Base-by-base conservation (phyloP, 805 yeast species). In the Candida ficus region DNA sequence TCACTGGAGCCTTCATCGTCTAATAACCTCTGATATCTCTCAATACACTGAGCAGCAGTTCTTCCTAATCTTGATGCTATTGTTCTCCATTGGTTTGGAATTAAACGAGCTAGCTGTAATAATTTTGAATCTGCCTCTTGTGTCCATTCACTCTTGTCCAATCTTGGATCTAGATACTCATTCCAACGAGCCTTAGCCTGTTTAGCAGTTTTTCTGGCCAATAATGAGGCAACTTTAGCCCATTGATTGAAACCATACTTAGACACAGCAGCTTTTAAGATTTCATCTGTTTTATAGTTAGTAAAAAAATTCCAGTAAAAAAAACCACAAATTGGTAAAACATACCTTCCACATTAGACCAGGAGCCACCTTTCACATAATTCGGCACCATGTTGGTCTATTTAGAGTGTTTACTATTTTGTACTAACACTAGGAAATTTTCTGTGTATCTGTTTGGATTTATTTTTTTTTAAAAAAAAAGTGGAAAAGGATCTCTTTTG, bases 11-110 rank as follows among this genome's bases (percentile, higher is more conserved):
- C 67, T 11, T 54, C 56, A 13, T 64, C 81, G 37, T 77, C 81
- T 14, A 89, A 57, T 17, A 89, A 66, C 47, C 68, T 71, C 56
- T 86, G 95, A 57, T 88, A 91, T 41, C 97, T 66, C 48, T 88
- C 95, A 9, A 87, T 76, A 61, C 95, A 87, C 44, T 83, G 84
- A 12, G 86, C 80, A 0, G 96, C 91, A 1, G 97, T 86, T 44
- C 97, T 67, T 0, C 90, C 89, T 59, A 90, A 66, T 9, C 80
- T 60, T 7, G 85, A 76, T 1, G 95, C 83, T n/a, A 93, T 85
- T 1, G 93, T 78, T 34, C 95, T 74, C 99, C 99, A 91, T 62
- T 90, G 97, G 46, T 90, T 88, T 2, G 98, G 97, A 49, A 90
- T 64, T 26, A 79, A 60, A 49, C 76, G 74, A 0, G 85, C 89